Base-by-base conservation (phyloP, 257 asterid genomes). In the Solanum appendiculatum region DNA sequence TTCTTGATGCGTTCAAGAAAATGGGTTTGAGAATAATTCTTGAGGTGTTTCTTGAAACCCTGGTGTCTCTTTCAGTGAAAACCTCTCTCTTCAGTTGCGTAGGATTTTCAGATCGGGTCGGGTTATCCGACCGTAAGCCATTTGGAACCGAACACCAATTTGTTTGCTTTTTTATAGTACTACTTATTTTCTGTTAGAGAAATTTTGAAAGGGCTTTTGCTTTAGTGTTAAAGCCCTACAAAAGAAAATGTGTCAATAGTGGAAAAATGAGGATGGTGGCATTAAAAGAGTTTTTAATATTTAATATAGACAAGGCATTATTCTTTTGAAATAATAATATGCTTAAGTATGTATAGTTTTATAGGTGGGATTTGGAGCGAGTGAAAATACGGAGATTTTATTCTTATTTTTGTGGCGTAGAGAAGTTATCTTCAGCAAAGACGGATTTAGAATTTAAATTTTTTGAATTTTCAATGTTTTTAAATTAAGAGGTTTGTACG, bases 1-100 rank as follows among this genome's bases (percentile, higher is more conserved):
- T 97, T 74, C 86, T 60, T 20, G 33, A 29, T 13, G 21, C 27
- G 36, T n/a, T 27, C 31, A 85, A 40, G 27, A 33, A n/a, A n/a
- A n/a, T n/a, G 31, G 14, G 23, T 29, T 29, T 68, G 6, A 21
- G 56, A 39, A 74, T n/a, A 39, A 11, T 12, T 74, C 29, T 12
- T 9, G n/a, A 14, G 74, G 37, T 66, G 51, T 15, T 75, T 75
- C 34, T 56, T 37, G 39, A 84, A 84, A 64, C 87, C 87, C 87
- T 84, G 25, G 58, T 56, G 63, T 1, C 63, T 54, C 80, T 84
- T 46, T 36, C 86, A 14, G 29, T 42, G 11, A 84, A 60, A 63
- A 63, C 63, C 58, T 23, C 54, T 18, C 18, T 36, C 25, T 64
- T 74, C 82, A 39, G 82, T 74, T 11, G 82, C 20, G 36, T 74